Evolutionary conservation across 2,329 filamentous ascomycete species (phyloP), one percentile per base, ranked within the genome.

Genomic region (Aphanocladium album): DNA sequence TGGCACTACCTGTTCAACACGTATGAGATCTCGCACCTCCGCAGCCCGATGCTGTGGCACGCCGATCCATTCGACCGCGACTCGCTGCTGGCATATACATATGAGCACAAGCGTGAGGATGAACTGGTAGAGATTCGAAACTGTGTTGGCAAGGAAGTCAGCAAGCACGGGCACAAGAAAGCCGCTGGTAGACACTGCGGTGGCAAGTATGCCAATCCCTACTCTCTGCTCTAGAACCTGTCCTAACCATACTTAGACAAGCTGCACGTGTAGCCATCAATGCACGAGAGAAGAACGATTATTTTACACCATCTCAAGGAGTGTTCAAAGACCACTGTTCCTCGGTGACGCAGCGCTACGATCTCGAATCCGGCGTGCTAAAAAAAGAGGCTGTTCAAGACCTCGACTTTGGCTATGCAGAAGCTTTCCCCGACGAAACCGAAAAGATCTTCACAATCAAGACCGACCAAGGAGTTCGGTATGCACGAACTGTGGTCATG

Each of bases 41-140:
- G 90, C 17, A 92, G 89, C 65, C 90, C 89, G 0, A 89, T 93
- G 87, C 89, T 93, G 68, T 93, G 91, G 76, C 90, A 95, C 68
- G 80, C 90, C 16, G 89, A 93, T 68, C 90, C 90, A 0, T 79
- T 83, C 1, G 89, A 93, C 71, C 79, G 89, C 1, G 90, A 93
- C 74, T 87, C 87, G 0, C 74, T 93, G 66, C 74, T 93, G 23
- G 87, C 85, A 1, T 89, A 87, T 72, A 82, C 88, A 0, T 85
- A 89, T 66, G 79, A 83, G 60, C 77, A 81, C 19, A 80, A 80
- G 0, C 75, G 85, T n/a, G 81, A 85, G 61, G 72, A 74, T 6
- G 89, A 93, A 67, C 73, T 92, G 9, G 77, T 83, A 51, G 88
- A 93, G 73, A 87, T 93, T 52, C 76, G 81, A 0, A 87, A 88